These are phyloP conservation scores for Cladorrhinum sp. DNA, from an alignment of 2,329 filamentous ascomycete species.

Conservation along the genomic window DNA sequence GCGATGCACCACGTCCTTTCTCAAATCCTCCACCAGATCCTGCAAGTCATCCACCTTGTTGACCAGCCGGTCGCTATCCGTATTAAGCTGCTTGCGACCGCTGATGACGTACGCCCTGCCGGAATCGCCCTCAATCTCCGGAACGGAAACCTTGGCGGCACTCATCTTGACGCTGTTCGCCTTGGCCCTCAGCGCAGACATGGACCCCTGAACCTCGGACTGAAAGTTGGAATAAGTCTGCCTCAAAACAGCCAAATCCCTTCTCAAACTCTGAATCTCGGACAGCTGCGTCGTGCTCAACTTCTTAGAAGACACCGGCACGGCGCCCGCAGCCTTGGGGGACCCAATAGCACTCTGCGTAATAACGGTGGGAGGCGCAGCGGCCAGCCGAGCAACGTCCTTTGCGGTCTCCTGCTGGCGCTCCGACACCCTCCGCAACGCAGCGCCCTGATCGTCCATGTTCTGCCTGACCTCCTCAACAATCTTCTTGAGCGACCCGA, in stretches of 20 bases:
- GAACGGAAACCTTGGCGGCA: conserved; percentile 67
- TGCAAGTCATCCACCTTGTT: conserved; percentile 95
- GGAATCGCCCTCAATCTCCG: conserved; percentile 70
- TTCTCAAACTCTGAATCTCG: conserved; percentile 77
- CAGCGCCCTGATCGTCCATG: conserved; percentile 76
- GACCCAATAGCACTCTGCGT: conserved; percentile 45
- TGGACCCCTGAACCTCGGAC: conserved; percentile 81
- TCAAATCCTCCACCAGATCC: conserved; percentile 91
- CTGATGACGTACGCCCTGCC: conserved; percentile 80
- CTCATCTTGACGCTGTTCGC: conserved; percentile 75
- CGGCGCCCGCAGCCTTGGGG: conserved; percentile 37
- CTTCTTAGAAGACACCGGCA: conserved; percentile 33
- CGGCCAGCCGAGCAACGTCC: conserved; percentile 67
- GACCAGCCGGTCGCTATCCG: conserved; percentile 87
- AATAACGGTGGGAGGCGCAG: conserved; percentile 40
- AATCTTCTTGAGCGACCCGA: conserved; percentile 73
- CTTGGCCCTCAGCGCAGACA: conserved; percentile 78
- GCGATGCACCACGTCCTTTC: conserved; percentile 91
- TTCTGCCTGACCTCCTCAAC: conserved; percentile 84
- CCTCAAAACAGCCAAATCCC: conserved; percentile 85
- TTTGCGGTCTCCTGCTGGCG: conserved; percentile 85
- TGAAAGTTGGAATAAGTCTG: conserved; percentile 93
- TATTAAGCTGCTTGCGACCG: conserved; percentile 81
- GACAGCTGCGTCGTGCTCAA: conserved; percentile 61
- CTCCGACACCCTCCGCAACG: conserved; percentile 83